These are phyloP conservation scores for Pugionium dolabratum DNA, from an alignment of 345 rosid genomes.

Conservation along the genomic window DNA sequence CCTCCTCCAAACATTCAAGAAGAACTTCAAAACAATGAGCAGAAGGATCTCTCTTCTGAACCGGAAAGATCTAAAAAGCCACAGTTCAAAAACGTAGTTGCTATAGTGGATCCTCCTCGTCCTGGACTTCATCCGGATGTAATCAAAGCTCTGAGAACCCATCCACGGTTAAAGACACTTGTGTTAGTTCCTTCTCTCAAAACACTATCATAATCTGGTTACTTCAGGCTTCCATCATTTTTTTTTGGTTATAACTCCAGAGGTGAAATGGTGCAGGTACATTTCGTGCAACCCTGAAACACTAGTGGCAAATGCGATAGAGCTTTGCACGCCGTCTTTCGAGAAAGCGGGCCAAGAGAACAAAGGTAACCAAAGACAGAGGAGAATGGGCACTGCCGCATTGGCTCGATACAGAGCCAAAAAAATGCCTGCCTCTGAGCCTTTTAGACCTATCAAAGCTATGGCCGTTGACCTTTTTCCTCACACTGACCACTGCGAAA, in stretches of 20 bases:
- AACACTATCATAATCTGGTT: background rate
- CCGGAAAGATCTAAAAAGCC: constrained; percentile 40
- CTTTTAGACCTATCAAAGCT: constrained; percentile 86
- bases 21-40: constrained; percentile 19
- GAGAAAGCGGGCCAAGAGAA: constrained; percentile 52
- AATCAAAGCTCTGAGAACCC: constrained; percentile 46
- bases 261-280: constrained; percentile 47
- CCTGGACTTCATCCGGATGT: constrained; percentile 88
- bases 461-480: constrained; percentile 98
- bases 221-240: too few species aligned
- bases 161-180: constrained; percentile 63
- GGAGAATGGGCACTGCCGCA: constrained; percentile 77
- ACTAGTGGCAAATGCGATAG: constrained; percentile 86
- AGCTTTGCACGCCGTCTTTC: constrained; percentile 85
- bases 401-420: constrained; percentile 85
- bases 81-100: constrained; percentile 64
- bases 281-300: constrained; percentile 98
- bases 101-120: constrained; percentile 78
- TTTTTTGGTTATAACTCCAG: too few species aligned
- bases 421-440: constrained; percentile 88
- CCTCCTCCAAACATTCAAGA: constrained; percentile 40
- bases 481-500: constrained; percentile 86
- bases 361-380: constrained; percentile 61
- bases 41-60: constrained; percentile 31
- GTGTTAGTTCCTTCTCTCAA: constrained; percentile 63